Evolutionary conservation across 169 alveolate genomes (phyloP).

Genomic region (Plasmodium vinckei): DNA sequence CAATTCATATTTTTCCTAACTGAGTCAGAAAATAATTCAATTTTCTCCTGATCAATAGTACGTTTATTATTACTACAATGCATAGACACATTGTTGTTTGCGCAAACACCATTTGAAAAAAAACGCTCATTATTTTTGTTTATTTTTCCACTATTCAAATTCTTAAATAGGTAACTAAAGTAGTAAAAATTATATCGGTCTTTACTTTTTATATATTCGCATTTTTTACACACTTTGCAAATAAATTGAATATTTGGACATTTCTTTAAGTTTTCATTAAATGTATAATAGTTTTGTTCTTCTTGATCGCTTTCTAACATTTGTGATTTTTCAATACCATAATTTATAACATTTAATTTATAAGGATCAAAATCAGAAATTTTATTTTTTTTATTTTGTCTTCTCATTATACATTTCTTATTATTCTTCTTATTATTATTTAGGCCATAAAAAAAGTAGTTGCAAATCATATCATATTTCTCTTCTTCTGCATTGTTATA

Average conservation of each 20-base stretch:
- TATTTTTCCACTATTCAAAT: not conserved
- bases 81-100: not conserved
- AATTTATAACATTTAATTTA: not conserved
- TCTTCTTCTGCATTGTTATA: not conserved
- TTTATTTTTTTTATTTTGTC: not conserved
- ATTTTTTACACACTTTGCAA: conserved; percentile 49
- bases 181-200: not conserved
- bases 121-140: not conserved
- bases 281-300: conserved; percentile 22
- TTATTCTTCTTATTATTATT: not conserved
- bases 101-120: not conserved
- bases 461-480: conserved; percentile 15
- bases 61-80: not conserved
- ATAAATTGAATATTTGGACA: conserved; percentile 9
- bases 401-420: not conserved
- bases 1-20: not conserved
- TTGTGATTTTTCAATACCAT: not conserved
- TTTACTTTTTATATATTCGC: conserved; percentile 6
- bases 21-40: not conserved
- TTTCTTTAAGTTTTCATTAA: conserved; percentile 6
- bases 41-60: too few species aligned
- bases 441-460: conserved; percentile 14
- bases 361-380: too few species aligned
- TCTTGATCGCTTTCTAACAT: conserved; percentile 9
- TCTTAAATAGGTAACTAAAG: conserved; percentile 18